A percentile compares a stretch with the other conserved stretches of the same genome.
These are phyloP conservation scores for Leptomonas pyrrhocoris DNA, from an alignment of 208 protist species.

Conservation along the genomic window DNA sequence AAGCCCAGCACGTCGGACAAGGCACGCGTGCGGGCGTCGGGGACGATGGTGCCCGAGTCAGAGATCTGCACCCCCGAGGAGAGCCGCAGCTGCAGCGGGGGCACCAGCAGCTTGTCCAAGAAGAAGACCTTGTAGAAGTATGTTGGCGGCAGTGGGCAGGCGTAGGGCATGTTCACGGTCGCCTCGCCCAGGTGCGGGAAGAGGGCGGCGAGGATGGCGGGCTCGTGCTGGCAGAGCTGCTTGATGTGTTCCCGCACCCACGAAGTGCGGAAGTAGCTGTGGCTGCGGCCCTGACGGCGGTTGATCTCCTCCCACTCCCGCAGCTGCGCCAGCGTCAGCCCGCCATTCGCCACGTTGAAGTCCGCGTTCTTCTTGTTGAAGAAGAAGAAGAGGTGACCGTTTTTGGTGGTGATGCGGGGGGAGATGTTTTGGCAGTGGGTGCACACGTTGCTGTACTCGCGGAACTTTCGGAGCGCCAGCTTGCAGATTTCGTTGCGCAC, in stretches of 20 bases:
- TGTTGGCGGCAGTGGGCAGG: slow-evolving; percentile 49
- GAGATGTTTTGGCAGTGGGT: slow-evolving; percentile 79
- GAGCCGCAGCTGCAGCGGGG: slow-evolving; percentile 83
- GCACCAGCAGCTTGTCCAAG: slow-evolving; percentile 85
- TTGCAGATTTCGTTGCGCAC: slow-evolving; percentile 77
- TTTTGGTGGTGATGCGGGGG: slow-evolving; percentile 72
- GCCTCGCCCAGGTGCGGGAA: slow-evolving; percentile 86
- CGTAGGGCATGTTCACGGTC: slow-evolving; percentile 56
- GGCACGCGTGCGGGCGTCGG: slow-evolving; percentile 66
- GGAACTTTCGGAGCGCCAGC: slow-evolving; percentile 69
- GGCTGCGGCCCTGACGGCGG: slow-evolving; percentile 58
- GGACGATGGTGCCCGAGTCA: slow-evolving; percentile 62
- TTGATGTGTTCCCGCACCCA: slow-evolving; percentile 80
- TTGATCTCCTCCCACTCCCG: slow-evolving; percentile 71
- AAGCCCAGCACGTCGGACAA: slow-evolving; percentile 81
- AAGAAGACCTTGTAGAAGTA: slow-evolving; percentile 88
- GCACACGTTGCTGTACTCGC: slow-evolving; percentile 65
- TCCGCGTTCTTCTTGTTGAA: slow-evolving; percentile 68
- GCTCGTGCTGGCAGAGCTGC: slow-evolving; percentile 77
- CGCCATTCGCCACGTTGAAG: slow-evolving; percentile 58
- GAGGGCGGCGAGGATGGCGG: slow-evolving; percentile 61
- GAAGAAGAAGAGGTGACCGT: slow-evolving; percentile 87
- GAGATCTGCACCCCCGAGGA: slow-evolving; percentile 77
- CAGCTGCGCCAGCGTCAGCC: slow-evolving; percentile 61
- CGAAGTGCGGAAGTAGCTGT: slow-evolving; percentile 71